Conservation (phyloP, 2,329 filamentous ascomycete species). For the Drechslerella dactyloides region DNA sequence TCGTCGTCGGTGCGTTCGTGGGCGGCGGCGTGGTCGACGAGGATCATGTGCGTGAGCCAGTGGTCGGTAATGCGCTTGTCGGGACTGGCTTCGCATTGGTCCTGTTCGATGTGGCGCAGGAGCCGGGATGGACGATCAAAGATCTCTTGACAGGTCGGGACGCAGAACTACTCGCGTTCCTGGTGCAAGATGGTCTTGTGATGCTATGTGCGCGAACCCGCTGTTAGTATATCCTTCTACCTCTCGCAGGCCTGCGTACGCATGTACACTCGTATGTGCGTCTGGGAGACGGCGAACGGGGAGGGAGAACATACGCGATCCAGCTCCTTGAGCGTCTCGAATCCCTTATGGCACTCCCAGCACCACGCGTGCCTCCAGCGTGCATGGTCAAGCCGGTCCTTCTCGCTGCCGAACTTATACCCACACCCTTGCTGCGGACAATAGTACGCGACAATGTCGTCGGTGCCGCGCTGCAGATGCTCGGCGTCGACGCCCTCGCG, state of each 20-base stretch:
- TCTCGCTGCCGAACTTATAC: slow-evolving; percentile 15
- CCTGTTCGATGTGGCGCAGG: slow-evolving; percentile 18
- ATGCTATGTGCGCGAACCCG: slow-evolving; percentile 17
- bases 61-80: slow-evolving; percentile 19
- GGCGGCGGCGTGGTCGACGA: slow-evolving; percentile 15
- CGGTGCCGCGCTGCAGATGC: neutral
- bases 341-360: slow-evolving; percentile 10
- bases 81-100: neutral
- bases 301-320: slow-evolving; percentile 7
- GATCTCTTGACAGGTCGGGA: slow-evolving; percentile 17
- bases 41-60: slow-evolving; percentile 26
- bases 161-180: slow-evolving; percentile 38
- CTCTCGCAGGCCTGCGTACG: neutral
- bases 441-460: slow-evolving; percentile 4
- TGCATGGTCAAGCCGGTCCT: slow-evolving; percentile 40
- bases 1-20: slow-evolving; percentile 25
- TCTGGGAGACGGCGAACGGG: neutral
- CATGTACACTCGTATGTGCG: neutral
- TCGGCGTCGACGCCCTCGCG: neutral
- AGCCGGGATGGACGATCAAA: slow-evolving; percentile 31
- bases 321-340: slow-evolving; percentile 3
- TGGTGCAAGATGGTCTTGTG: slow-evolving; percentile 23
- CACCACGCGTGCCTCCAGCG: slow-evolving; percentile 40
- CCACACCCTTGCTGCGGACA: slow-evolving; percentile 11
- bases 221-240: neutral